Percentiles rank a stretch among this genome's conserved stretches.
These are phyloP conservation scores for Pseudocercospora fuligena DNA, from an alignment of 2,329 filamentous ascomycete genomes.

Conservation along the genomic window DNA sequence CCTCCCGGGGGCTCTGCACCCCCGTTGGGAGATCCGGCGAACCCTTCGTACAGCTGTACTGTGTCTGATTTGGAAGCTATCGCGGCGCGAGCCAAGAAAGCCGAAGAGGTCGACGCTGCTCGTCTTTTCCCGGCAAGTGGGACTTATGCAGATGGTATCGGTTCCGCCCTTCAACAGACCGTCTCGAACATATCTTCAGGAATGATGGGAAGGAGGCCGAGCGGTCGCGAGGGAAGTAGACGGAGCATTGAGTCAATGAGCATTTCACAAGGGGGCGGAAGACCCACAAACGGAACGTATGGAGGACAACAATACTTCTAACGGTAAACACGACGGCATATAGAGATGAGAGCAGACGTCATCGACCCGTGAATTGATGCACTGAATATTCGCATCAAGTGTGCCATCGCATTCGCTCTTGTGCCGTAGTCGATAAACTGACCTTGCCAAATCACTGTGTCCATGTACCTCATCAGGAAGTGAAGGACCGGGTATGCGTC, in stretches of 20 bases:
- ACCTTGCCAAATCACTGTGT: neutral
- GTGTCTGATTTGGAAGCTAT: conserved; percentile 22
- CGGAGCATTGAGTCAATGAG: neutral
- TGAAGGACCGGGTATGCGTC: neutral
- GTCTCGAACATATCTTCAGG: neutral
- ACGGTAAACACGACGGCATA: neutral
- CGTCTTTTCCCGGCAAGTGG: conserved; percentile 54
- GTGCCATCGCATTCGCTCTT: neutral
- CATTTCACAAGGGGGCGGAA: neutral
- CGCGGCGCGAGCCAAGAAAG: conserved; percentile 15
- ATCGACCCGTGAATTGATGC: neutral
- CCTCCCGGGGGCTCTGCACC: conserved; percentile 72
- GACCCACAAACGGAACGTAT: neutral
- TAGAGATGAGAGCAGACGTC: neutral
- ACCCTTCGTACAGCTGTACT: conserved; percentile 68
- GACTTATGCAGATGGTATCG: neutral
- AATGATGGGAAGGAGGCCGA: conserved; percentile 4
- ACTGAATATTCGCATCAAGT: neutral
- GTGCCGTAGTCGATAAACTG: neutral
- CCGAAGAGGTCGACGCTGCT: conserved; percentile 52
- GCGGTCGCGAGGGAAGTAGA: neutral
- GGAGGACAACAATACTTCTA: neutral
- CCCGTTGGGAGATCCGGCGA: conserved; percentile 68
- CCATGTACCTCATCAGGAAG: neutral
- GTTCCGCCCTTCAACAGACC: neutral